Evolutionary conservation across 2,329 filamentous ascomycete species (phyloP), one percentile per base, ranked within the genome.

Genomic region (Stagonosporopsis cucurbitacearum): DNA sequence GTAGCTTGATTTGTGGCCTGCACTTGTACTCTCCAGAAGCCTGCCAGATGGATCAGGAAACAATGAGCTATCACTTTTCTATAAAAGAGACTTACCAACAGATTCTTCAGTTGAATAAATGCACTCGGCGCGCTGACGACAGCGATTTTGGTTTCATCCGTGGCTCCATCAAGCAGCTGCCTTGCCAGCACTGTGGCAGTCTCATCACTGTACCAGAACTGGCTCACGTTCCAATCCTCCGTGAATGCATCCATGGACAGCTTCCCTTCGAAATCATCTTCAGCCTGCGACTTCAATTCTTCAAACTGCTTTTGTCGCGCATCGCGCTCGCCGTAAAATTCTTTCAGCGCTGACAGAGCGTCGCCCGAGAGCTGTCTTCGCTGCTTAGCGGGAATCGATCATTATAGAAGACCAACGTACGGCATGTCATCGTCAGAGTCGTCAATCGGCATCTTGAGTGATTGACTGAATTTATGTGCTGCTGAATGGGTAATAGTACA

Each of bases 171-270:
- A 1, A 94, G 81, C 30, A 95, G 79, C 66, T 90, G 83, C 51
- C 80, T 78, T 1, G 89, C 90, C 19, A 90, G 75, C 5, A 80
- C 69, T 1, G 74, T 80, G 0, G 90, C 90, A 22, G 90, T 93
- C 61, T 87, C 84, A 49, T 92, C 87, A 8, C 85, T 86, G 71
- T 91, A 92, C 90, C 91, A 95, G 69, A 95, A 95, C 75, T 94
- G 90, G 59, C 85, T 89, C 68, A 88, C 84, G 69, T 93, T 91
- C 91, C 91, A 95, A 74, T 94, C 88, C 75, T 94, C 91, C 1
- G 81, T 81, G 67, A 94, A 95, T 1, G 83, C 79, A 26, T 89
- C 85, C 84, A 94, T 94, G 36, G 77, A 82, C 30, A 85, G 64
- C 41, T 75, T 75, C 20, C 73, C 71, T 11, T 77, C 73, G 56